phyloP scores from a whole-genome alignment of 2,329 filamentous ascomycete species.

The Didymella keratinophila region DNA sequence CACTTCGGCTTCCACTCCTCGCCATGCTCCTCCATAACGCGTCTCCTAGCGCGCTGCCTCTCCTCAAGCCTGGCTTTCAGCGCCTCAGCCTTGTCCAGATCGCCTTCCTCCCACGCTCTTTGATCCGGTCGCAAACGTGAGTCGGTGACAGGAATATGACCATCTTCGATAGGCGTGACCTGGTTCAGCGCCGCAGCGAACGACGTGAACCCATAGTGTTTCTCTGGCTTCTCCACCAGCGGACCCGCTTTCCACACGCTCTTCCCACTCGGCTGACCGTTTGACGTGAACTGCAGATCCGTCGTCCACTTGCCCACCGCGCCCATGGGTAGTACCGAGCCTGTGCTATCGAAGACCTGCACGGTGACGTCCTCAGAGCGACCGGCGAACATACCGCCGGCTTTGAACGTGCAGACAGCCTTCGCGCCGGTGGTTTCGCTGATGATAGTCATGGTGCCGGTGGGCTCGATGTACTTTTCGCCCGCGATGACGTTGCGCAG shows the following conservation, averaged over 20 bases:
- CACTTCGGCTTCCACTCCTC: slow-evolving; percentile 78
- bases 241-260: slow-evolving; percentile 81
- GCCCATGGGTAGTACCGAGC: slow-evolving; percentile 70
- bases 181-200: slow-evolving; percentile 91
- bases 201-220: slow-evolving; percentile 85
- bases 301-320: slow-evolving; percentile 86
- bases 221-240: slow-evolving; percentile 79
- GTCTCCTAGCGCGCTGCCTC: slow-evolving; percentile 76
- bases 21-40: slow-evolving; percentile 76
- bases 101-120: slow-evolving; percentile 80
- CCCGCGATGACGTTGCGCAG: slow-evolving; percentile 95
- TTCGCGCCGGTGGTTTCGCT: slow-evolving; percentile 87
- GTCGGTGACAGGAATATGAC: slow-evolving; percentile 80
- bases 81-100: slow-evolving; percentile 82
- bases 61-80: slow-evolving; percentile 88
- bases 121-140: slow-evolving; percentile 87
- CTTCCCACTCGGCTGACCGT: slow-evolving; percentile 66
- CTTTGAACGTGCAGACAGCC: slow-evolving; percentile 88
- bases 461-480: slow-evolving; percentile 97
- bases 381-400: slow-evolving; percentile 96
- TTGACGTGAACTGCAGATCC: slow-evolving; percentile 70
- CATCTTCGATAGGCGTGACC: slow-evolving; percentile 79
- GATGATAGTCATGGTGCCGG: slow-evolving; percentile 84
- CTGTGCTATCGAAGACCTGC: slow-evolving; percentile 73
- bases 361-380: slow-evolving; percentile 88